These are phyloP conservation scores for Eurotiales sp. DNA, from an alignment of 2,329 filamentous ascomycete genomes.

Conservation along the genomic window DNA sequence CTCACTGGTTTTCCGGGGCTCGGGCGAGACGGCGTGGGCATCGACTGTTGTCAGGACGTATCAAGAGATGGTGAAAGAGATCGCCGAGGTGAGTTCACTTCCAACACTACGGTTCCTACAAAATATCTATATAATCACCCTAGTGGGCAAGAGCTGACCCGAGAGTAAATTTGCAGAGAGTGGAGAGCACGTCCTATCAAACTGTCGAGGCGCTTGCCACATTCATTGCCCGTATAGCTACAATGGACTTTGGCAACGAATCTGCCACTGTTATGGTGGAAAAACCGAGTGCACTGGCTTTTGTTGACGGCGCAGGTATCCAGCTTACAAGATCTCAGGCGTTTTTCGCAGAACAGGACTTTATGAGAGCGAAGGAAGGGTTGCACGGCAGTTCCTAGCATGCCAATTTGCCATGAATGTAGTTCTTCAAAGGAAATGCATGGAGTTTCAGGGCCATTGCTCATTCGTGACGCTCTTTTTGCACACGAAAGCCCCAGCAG, in stretches of 20 bases:
- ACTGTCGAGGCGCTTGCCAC: conserved; percentile 51
- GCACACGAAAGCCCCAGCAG: no score
- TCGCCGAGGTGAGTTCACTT: conserved; percentile 35
- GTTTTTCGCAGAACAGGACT: conserved; percentile 36
- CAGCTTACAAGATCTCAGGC: conserved; percentile 45
- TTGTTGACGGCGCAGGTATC: conserved; percentile 47
- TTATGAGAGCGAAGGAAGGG: conserved; percentile 10
- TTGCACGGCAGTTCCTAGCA: neutral
- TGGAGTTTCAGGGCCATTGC: no score
- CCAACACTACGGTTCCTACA: neutral
- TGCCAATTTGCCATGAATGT: no score
- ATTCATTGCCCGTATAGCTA: conserved; percentile 44
- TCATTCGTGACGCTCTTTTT: no score
- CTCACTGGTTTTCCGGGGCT: conserved; percentile 34
- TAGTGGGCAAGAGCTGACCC: no score
- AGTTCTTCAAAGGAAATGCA: no score
- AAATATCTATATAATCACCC: no score
- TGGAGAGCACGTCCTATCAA: conserved; percentile 47
- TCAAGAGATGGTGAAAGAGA: conserved; percentile 36
- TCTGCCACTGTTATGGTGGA: conserved; percentile 47
- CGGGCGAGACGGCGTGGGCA: conserved; percentile 30
- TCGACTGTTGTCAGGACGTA: conserved; percentile 34
- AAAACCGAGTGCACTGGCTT: conserved; percentile 50
- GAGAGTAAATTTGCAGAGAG: conserved; percentile 31
- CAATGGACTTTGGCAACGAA: conserved; percentile 43